A percentile compares a stretch with the other conserved stretches of the same genome.
These are phyloP conservation scores for Diplodia mutila DNA, from an alignment of 2,329 filamentous ascomycete species.

Conservation along the genomic window DNA sequence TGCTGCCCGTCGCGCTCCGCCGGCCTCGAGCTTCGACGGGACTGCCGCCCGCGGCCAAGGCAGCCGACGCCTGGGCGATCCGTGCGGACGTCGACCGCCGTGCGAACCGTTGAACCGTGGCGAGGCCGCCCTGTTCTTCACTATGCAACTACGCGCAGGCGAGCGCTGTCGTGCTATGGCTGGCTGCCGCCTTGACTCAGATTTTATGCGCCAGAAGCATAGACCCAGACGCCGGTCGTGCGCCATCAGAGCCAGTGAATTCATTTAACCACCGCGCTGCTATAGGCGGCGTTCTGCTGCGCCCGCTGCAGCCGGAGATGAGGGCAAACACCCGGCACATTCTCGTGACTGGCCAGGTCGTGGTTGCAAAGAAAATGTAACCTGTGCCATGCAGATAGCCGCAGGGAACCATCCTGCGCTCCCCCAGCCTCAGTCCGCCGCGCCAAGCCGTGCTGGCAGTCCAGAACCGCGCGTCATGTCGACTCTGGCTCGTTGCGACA, in stretches of 20 bases:
- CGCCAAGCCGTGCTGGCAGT: background rate
- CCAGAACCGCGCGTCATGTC: constrained; percentile 4
- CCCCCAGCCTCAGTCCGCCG: constrained; percentile 19
- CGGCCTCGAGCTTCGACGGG: constrained; percentile 13
- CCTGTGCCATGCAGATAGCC: constrained; percentile 16
- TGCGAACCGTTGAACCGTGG: constrained; percentile 20
- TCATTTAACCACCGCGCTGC: constrained; percentile 3
- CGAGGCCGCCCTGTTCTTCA: constrained; percentile 19
- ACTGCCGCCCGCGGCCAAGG: background rate
- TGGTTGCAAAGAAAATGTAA: constrained; percentile 17
- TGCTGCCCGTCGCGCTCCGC: constrained; percentile 11
- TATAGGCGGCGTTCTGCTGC: constrained; percentile 12
- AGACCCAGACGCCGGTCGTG: background rate
- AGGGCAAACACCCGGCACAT: constrained; percentile 17
- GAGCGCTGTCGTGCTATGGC: constrained; percentile 19
- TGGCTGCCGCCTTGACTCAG: constrained; percentile 24
- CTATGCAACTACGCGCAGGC: constrained; percentile 1
- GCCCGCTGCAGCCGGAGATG: constrained; percentile 13
- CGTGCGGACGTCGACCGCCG: background rate
- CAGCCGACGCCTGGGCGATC: background rate
- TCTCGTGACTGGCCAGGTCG: constrained; percentile 4
- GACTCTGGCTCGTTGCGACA: constrained; percentile 3
- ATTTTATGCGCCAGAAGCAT: constrained; percentile 15
- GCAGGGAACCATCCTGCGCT: constrained; percentile 18
- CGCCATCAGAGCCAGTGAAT: constrained; percentile 9